These are phyloP conservation scores for Colletotrichum cereale DNA, from an alignment of 2,329 filamentous ascomycete genomes.

Conservation along the genomic window DNA sequence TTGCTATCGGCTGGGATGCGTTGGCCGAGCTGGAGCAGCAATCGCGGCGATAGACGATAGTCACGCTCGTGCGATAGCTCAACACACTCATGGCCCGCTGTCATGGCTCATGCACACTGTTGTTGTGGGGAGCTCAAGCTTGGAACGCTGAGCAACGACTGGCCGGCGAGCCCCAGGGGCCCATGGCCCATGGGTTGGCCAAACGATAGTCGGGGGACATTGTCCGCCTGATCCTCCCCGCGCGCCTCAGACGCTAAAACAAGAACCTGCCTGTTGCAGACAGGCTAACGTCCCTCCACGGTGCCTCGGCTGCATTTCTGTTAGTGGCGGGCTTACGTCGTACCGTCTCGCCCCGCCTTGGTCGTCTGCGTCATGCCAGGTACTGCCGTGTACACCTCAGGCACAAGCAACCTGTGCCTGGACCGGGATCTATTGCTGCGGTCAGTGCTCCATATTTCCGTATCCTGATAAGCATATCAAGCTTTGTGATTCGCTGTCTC, in stretches of 20 bases:
- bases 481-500: slow-evolving; percentile 19
- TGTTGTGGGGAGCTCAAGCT: slow-evolving; percentile 39
- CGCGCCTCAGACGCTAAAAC: slow-evolving; percentile 24
- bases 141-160: slow-evolving; percentile 24
- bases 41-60: slow-evolving; percentile 8
- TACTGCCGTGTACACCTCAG: slow-evolving; percentile 22
- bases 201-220: slow-evolving; percentile 26
- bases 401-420: slow-evolving; percentile 17
- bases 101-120: slow-evolving; percentile 19
- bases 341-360: slow-evolving; percentile 4
- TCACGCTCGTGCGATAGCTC: slow-evolving; percentile 21
- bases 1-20: slow-evolving; percentile 15
- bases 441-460: background rate
- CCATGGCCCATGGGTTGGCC: slow-evolving; percentile 23
- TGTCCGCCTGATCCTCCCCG: slow-evolving; percentile 29
- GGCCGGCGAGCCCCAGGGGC: slow-evolving; percentile 1
- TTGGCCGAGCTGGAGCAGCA: slow-evolving; percentile 17
- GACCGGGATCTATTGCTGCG: slow-evolving; percentile 14
- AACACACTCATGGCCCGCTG: slow-evolving; percentile 7
- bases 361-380: slow-evolving; percentile 38
- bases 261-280: slow-evolving; percentile 39
- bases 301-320: background rate
- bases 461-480: slow-evolving; percentile 19
- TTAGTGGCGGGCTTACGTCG: slow-evolving; percentile 18
- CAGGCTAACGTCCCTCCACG: slow-evolving; percentile 1